A percentile compares a stretch with the other conserved stretches of the same genome.
These are phyloP conservation scores for Starmera stellimalicola DNA, from an alignment of 1,139 yeast genomes.

Conservation along the genomic window DNA sequence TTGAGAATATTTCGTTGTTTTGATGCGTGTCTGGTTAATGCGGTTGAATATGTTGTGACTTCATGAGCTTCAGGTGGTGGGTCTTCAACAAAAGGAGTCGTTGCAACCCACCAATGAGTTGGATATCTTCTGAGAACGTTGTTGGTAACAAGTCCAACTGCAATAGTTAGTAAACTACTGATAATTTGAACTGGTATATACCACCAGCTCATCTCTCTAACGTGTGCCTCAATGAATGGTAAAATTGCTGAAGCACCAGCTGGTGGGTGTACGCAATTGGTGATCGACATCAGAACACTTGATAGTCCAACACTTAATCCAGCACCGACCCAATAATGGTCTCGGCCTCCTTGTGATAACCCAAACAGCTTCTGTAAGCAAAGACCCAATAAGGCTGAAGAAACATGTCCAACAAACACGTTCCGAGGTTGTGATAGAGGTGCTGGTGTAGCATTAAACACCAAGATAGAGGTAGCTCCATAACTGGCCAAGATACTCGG, in stretches of 20 bases:
- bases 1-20: too few species aligned
- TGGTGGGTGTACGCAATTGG: constrained; percentile 62
- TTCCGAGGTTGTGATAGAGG: constrained; percentile 66
- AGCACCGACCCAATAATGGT: constrained; percentile 51
- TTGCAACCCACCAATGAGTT: constrained; percentile 53
- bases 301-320: constrained; percentile 51
- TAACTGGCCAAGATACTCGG: constrained; percentile 53
- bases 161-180: constrained; percentile 38
- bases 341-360: constrained; percentile 29
- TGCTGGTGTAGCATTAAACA: constrained; percentile 45
- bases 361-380: constrained; percentile 46
- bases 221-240: constrained; percentile 40
- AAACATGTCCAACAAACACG: constrained; percentile 46
- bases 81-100: not conserved
- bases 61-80: not conserved
- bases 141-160: constrained; percentile 46
- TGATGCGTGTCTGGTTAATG: not conserved
- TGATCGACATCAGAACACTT: constrained; percentile 45
- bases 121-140: constrained; percentile 51
- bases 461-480: constrained; percentile 58
- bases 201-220: constrained; percentile 57
- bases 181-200: constrained; percentile 50
- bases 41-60: not conserved
- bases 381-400: constrained; percentile 45
- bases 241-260: constrained; percentile 66